These are phyloP conservation scores for Calcarisporium arbuscula DNA, from an alignment of 2,329 filamentous ascomycete genomes.

Conservation along the genomic window DNA sequence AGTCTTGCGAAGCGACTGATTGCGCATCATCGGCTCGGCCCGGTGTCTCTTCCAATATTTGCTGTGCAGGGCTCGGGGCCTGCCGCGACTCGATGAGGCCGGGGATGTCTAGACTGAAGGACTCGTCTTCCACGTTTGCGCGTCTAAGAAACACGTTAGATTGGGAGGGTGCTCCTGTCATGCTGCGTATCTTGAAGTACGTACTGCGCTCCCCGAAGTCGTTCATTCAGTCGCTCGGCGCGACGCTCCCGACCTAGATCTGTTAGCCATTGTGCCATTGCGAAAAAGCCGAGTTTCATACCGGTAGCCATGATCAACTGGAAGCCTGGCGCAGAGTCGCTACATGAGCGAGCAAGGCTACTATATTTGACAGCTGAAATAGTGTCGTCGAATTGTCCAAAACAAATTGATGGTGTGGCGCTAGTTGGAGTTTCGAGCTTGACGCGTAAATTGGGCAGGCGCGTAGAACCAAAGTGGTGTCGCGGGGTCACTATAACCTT, in stretches of 20 bases:
- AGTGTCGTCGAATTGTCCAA: not conserved
- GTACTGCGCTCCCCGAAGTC: conserved; percentile 59
- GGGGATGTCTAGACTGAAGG: conserved; percentile 49
- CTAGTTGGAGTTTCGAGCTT: too few relatives aligned
- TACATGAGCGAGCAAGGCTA: too few relatives aligned
- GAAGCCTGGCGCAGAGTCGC: too few relatives aligned
- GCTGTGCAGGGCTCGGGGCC: conserved; percentile 21
- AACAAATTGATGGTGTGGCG: not conserved
- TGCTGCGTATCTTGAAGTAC: too few relatives aligned
- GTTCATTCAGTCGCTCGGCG: conserved; percentile 57
- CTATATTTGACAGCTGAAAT: too few relatives aligned
- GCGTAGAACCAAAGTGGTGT: conserved; percentile 1
- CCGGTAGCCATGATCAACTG: too few relatives aligned
- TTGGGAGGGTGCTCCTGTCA: too few relatives aligned
- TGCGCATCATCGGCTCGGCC: conserved; percentile 27
- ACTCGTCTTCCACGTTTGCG: conserved; percentile 53
- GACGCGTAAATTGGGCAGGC: not conserved
- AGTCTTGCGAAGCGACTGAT: conserved; percentile 7
- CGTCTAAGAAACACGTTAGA: conserved; percentile 37
- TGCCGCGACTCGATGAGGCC: conserved; percentile 26
- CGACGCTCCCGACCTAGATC: conserved; percentile 38
- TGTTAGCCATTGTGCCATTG: not conserved
- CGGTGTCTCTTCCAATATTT: conserved; percentile 22
- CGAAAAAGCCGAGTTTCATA: too few relatives aligned
- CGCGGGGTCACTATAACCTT: too few relatives aligned